phyloP scores from a whole-genome alignment of 305 asterid genomes.

The Fraxinus latifolia region DNA sequence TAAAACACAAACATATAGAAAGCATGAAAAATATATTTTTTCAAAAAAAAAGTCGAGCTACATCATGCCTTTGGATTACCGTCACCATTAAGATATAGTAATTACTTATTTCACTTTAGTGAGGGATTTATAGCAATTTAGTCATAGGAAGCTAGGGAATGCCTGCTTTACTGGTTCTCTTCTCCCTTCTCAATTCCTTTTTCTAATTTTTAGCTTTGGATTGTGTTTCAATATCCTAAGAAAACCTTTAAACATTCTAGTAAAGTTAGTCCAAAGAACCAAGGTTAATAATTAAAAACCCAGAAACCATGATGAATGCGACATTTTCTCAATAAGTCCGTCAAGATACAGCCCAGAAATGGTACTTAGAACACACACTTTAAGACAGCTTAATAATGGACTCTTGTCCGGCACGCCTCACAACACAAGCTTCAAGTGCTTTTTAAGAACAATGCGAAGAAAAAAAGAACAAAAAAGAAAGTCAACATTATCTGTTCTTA shows the following conservation, averaged over 20 bases:
- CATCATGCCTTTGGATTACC: background rate
- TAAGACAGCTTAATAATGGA: background rate
- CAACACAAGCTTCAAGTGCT: background rate
- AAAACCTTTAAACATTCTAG: background rate
- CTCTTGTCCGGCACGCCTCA: background rate
- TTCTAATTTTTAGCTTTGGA: background rate
- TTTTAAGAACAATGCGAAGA: background rate
- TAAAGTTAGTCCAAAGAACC: background rate
- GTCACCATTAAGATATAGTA: background rate
- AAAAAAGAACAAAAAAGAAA: background rate
- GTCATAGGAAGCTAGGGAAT: background rate
- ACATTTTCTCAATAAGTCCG: background rate
- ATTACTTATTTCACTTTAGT: background rate
- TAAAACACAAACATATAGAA: background rate
- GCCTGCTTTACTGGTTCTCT: background rate
- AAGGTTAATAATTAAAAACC: background rate
- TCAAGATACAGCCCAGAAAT: background rate
- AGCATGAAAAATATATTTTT: background rate
- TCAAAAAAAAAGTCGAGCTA: background rate
- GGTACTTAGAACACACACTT: background rate
- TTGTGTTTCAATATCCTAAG: background rate
- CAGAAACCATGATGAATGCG: background rate
- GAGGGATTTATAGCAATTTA: background rate
- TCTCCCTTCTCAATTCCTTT: background rate
- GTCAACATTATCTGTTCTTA: background rate